Conservation (phyloP, 768 basidiomycete species). For the Leccinum arenicola region DNA sequence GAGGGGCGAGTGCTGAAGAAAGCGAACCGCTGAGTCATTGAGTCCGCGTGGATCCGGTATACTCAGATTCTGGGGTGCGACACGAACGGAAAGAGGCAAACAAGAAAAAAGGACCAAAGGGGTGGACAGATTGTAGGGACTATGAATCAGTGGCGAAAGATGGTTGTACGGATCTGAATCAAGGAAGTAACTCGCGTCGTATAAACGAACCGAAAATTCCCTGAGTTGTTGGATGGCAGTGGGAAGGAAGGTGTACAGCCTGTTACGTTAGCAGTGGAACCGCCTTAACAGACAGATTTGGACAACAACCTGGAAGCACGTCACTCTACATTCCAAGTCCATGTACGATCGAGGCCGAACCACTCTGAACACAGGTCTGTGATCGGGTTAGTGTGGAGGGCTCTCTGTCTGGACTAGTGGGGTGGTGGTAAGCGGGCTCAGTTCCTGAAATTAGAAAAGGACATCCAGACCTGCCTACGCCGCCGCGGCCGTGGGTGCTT, state of each 20-base stretch:
- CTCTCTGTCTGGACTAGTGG: not conserved
- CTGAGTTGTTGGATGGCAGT: conserved; percentile 16
- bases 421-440: not conserved
- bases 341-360: not conserved
- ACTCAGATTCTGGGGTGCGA: conserved; percentile 20
- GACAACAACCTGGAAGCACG: not conserved
- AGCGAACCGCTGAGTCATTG: conserved; percentile 27
- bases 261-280: conserved; percentile 33
- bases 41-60: conserved; percentile 24
- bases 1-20: conserved; percentile 6
- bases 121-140: conserved; percentile 7
- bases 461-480: not conserved
- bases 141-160: conserved; percentile 17
- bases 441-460: conserved; percentile 6
- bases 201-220: conserved; percentile 17
- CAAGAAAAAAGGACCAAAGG: conserved; percentile 10
- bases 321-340: not conserved
- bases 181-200: conserved; percentile 16
- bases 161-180: conserved; percentile 14
- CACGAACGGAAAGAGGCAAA: conserved; percentile 12
- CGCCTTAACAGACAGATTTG: conserved; percentile 19
- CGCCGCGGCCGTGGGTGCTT: not conserved
- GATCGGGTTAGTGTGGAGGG: not conserved
- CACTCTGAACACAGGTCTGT: not conserved
- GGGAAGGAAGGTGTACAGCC: conserved; percentile 18